A percentile compares a stretch with the other conserved stretches of the same genome.
Evolutionary conservation across 2,329 filamentous ascomycete genomes (phyloP).

Genomic region (Xylariaceae sp.): DNA sequence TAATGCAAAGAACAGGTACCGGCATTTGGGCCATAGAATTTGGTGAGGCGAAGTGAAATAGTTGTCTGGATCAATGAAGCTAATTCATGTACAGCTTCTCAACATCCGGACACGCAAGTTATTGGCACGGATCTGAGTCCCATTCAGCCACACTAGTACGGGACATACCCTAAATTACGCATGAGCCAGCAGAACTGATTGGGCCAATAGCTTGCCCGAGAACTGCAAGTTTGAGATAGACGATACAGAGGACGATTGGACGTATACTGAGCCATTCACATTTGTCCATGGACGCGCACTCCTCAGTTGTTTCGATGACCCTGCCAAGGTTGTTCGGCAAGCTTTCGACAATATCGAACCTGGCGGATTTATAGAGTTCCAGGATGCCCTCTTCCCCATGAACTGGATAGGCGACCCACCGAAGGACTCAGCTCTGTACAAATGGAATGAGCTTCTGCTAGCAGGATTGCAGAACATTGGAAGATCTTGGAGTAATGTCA

Average conservation of each 20-base stretch:
- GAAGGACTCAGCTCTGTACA: conserved; percentile 30
- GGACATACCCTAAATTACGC: neutral
- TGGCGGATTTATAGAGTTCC: conserved; percentile 39
- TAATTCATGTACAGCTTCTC: conserved; percentile 30
- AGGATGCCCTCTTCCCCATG: conserved; percentile 32
- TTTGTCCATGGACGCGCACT: conserved; percentile 52
- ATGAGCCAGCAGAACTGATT: neutral
- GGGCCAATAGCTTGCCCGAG: conserved; percentile 40
- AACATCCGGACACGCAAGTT: conserved; percentile 38
- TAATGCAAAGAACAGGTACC: conserved; percentile 31
- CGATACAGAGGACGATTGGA: conserved; percentile 53
- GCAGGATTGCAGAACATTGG: conserved; percentile 28
- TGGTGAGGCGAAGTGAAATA: conserved; percentile 25
- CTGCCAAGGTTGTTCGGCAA: conserved; percentile 44
- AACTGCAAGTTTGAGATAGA: conserved; percentile 55
- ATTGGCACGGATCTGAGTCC: conserved; percentile 45
- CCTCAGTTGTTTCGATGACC: conserved; percentile 48
- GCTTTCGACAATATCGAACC: conserved; percentile 41
- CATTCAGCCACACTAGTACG: conserved; percentile 41
- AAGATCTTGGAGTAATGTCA: conserved; percentile 29
- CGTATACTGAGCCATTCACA: conserved; percentile 47
- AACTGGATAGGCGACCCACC: conserved; percentile 31
- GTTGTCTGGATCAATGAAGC: neutral
- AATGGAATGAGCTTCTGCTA: conserved; percentile 33
- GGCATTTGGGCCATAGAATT: conserved; percentile 51